Conservation (phyloP, 140 eudicot genomes). For the Cichorium intybus region DNA sequence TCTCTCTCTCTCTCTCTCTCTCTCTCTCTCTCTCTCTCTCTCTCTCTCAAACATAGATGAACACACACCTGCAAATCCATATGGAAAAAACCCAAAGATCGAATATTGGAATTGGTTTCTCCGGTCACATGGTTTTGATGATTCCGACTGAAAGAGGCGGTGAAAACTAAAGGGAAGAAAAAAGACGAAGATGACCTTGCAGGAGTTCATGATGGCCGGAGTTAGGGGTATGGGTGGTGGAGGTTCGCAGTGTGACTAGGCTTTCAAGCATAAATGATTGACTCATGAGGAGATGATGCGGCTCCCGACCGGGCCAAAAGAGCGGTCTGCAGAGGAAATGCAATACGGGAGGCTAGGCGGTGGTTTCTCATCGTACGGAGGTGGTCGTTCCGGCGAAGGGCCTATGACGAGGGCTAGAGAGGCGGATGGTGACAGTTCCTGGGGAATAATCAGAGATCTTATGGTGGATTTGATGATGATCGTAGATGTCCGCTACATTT, state of each 20-base stretch:
- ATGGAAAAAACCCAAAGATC: too few species aligned
- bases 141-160: slow-evolving; percentile 72
- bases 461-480: too few species aligned
- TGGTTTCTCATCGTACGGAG: slow-evolving; percentile 62
- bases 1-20: too few species aligned
- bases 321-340: too few species aligned
- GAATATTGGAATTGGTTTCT: too few species aligned
- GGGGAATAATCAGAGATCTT: slow-evolving; percentile 47
- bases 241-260: slow-evolving; percentile 24
- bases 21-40: too few species aligned
- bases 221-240: slow-evolving; percentile 11
- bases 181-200: slow-evolving; percentile 67
- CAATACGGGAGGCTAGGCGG: slow-evolving; percentile 49
- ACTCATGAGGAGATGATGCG: slow-evolving; percentile 73
- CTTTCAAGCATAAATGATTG: slow-evolving; percentile 24
- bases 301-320: slow-evolving; percentile 77
- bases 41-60: too few species aligned
- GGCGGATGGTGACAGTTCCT: slow-evolving; percentile 34
- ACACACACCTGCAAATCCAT: too few species aligned
- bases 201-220: slow-evolving; percentile 31
- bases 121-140: too few species aligned
- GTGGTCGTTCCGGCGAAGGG: slow-evolving; percentile 28
- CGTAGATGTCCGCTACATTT: too few species aligned
- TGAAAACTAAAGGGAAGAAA: slow-evolving; percentile 47
- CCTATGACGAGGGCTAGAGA: slow-evolving; percentile 27